Base-by-base conservation (phyloP, 306 rosid genomes). In the Parietaria judaica region DNA sequence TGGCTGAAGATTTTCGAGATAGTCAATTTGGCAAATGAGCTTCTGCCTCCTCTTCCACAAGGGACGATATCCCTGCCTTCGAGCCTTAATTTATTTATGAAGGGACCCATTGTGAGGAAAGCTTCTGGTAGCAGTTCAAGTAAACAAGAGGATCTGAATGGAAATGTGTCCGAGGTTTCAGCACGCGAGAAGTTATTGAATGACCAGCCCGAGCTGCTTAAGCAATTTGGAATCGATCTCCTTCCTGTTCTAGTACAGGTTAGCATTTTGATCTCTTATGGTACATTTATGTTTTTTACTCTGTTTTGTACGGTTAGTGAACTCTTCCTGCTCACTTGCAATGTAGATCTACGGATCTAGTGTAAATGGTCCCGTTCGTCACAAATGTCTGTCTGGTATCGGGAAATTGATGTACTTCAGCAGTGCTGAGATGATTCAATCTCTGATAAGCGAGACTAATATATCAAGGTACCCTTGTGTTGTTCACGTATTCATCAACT, bases 391-490 rank as follows among this genome's bases (percentile, higher is more conserved):
- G 23, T 89, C 95, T 35, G 95, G 80, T 58, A 86, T 94, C 51
- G 99, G 95, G 77, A 94, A 89, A 63, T 75, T 88, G 80, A 94
- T 89, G 97, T 89, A 84, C 77, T 89, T 89, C 78, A 94, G 99
- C 66, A 47, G 83, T 51, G 88, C 97, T 36, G 99, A 94, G 84
- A 94, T 94, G 97, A 94, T 94, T 56, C 87, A 86, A 74, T 84
- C 97, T 54, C 71, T 94, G 69, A 76, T 88, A 72, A 78, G 76
- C 67, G 77, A 76, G 66, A 94, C 95, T 48, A 94, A 94, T 78
- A 78, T 94, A 68, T 86, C 99, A 53, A 88, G 99, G 99, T 94
- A 86, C 53, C 12, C 60, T 51, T 23, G 70, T 39, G 72, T 64
- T 60, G 54, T 17, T 61, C 56, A 23, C 31, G 52, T 17, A 39